Evolutionary conservation across 2,329 filamentous ascomycete species (phyloP).

Genomic region (Aphanoascus verrucosus): DNA sequence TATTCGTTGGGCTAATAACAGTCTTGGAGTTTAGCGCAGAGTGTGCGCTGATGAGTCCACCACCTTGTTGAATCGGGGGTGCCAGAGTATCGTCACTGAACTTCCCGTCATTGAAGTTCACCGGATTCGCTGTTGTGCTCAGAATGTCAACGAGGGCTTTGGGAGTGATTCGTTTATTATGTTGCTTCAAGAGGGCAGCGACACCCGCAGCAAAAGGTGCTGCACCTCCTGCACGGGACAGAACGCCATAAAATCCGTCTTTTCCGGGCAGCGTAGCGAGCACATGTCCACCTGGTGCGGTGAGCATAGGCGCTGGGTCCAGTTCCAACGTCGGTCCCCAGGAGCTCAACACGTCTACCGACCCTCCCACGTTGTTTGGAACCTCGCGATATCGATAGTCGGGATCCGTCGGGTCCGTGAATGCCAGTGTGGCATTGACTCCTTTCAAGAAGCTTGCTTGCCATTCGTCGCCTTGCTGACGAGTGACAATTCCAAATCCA

Average conservation of each 20-base stretch:
- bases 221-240: constrained; percentile 6
- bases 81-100: not conserved
- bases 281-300: constrained; percentile 5
- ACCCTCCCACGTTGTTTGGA: constrained; percentile 37
- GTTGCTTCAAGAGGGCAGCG: constrained; percentile 9
- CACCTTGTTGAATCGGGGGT: constrained; percentile 11
- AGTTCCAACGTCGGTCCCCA: constrained; percentile 43
- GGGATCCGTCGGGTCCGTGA: not conserved
- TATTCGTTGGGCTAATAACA: not conserved
- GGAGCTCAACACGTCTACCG: constrained; percentile 43
- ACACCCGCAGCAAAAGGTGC: constrained; percentile 10
- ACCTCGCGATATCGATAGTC: not conserved
- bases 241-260: constrained; percentile 7
- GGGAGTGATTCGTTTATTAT: not conserved
- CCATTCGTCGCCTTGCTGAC: constrained; percentile 8
- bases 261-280: constrained; percentile 7
- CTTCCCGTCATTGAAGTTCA: constrained; percentile 7
- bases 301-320: constrained; percentile 5
- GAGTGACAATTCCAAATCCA: constrained; percentile 8
- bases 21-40: constrained; percentile 3
- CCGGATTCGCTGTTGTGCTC: not conserved
- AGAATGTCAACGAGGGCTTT: not conserved
- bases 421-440: not conserved
- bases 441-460: constrained; percentile 3
- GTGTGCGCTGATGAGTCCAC: constrained; percentile 9